These are phyloP conservation scores for Ettlia oleoabundans DNA, from an alignment of 139 green algal genomes.

Conservation along the genomic window DNA sequence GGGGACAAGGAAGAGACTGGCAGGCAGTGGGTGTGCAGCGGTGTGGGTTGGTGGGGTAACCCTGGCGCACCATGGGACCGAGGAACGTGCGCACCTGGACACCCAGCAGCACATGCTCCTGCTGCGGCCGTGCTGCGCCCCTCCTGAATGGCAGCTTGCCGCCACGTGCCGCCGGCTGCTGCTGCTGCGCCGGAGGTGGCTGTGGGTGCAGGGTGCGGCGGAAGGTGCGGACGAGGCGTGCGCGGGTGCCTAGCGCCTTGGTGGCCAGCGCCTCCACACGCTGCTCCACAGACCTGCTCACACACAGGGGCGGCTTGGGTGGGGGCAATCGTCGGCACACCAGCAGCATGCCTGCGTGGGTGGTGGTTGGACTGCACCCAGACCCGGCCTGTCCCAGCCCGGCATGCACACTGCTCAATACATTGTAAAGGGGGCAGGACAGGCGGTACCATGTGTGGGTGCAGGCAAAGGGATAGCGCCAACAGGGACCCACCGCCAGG, in stretches of 20 bases:
- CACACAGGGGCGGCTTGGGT: neutral
- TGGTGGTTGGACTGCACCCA: too few species aligned
- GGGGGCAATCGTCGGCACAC: neutral
- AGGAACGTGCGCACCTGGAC: constrained; percentile 11
- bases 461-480: neutral
- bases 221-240: constrained; percentile 57
- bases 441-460: too few species aligned
- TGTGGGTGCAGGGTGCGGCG: neutral
- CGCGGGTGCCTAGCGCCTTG: constrained; percentile 57
- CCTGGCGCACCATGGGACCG: too few species aligned
- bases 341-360: too few species aligned
- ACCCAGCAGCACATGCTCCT: constrained; percentile 42
- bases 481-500: constrained; percentile 17
- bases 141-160: constrained; percentile 6
- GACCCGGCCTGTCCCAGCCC: too few species aligned
- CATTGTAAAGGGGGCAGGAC: neutral
- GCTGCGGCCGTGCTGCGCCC: neutral
- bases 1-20: too few species aligned
- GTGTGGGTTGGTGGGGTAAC: too few species aligned
- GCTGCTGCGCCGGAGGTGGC: neutral
- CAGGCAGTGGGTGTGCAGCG: too few species aligned
- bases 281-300: neutral
- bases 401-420: too few species aligned
- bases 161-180: neutral
- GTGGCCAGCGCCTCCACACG: constrained; percentile 56